Conservation (phyloP, 768 basidiomycete species). For the Suillus clintonianus region DNA sequence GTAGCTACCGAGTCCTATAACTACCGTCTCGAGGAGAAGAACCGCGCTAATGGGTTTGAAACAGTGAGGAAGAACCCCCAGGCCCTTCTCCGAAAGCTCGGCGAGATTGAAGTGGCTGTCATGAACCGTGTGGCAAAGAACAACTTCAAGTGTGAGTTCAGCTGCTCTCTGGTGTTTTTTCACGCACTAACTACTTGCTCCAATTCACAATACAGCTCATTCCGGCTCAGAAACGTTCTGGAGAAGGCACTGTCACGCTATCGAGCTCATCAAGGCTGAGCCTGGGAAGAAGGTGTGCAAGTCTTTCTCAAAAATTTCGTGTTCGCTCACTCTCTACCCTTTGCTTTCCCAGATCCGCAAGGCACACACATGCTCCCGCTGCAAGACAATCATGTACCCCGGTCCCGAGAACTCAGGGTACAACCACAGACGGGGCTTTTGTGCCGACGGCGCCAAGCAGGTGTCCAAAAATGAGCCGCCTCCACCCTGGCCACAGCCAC, state of each 20-base stretch:
- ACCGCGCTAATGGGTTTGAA: not conserved
- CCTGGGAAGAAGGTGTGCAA: not conserved
- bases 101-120: conserved; percentile 11
- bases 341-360: not conserved
- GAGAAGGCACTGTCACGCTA: conserved; percentile 4
- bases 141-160: conserved; percentile 13
- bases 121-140: conserved; percentile 6
- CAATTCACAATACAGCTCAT: conserved; percentile 4
- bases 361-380: conserved; percentile 5
- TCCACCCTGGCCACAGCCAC: conserved; percentile 11
- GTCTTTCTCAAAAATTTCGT: not conserved
- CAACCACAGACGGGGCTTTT: too few species aligned
- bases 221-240: too few species aligned
- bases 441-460: too few species aligned
- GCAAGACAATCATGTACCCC: too few species aligned
- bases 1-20: conserved; percentile 15
- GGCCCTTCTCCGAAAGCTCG: too few species aligned
- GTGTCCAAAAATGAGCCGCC: too few species aligned
- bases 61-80: too few species aligned
- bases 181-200: not conserved
- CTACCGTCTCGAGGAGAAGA: conserved; percentile 1
- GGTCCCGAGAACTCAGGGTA: too few species aligned
- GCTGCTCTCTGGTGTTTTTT: not conserved
- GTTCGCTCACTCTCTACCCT: too few species aligned
- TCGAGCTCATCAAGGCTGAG: conserved; percentile 6